Conservation (phyloP, 352 stramenopile genomes). For the Phytopythium vexans region DNA sequence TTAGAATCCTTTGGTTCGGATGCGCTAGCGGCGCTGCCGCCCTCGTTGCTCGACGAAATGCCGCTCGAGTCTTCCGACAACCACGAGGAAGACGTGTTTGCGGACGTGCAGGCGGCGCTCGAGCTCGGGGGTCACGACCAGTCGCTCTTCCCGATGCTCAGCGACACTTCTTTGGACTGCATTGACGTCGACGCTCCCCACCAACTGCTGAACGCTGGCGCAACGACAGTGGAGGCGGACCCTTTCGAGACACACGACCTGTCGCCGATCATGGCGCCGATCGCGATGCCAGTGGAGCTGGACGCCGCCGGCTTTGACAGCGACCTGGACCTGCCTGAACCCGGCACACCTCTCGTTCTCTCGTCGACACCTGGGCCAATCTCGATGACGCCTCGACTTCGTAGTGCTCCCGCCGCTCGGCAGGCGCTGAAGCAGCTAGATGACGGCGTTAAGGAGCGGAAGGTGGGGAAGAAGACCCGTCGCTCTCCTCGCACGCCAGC, state of each 20-base stretch:
- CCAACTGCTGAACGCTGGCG: slow-evolving; percentile 16
- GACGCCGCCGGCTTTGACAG: neutral
- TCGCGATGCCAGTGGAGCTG: slow-evolving; percentile 11
- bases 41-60: slow-evolving; percentile 50
- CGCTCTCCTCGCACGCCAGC: slow-evolving; percentile 12
- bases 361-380: slow-evolving; percentile 13
- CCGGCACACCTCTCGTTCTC: slow-evolving; percentile 7
- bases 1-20: slow-evolving; percentile 25
- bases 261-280: slow-evolving; percentile 54
- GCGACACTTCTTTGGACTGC: slow-evolving; percentile 34
- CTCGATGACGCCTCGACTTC: slow-evolving; percentile 14
- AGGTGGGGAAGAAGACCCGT: slow-evolving; percentile 6
- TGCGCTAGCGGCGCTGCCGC: slow-evolving; percentile 27
- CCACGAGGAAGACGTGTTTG: slow-evolving; percentile 23
- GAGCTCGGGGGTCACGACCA: slow-evolving; percentile 11
- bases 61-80: slow-evolving; percentile 28
- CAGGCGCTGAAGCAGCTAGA: slow-evolving; percentile 7
- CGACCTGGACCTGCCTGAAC: neutral
- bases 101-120: slow-evolving; percentile 15
- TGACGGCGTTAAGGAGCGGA: slow-evolving; percentile 10
- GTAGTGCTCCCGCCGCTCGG: neutral
- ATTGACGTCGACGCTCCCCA: slow-evolving; percentile 24
- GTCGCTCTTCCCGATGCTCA: slow-evolving; percentile 26
- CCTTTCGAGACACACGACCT: slow-evolving; percentile 36
- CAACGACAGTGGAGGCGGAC: slow-evolving; percentile 21